Conservation (phyloP, 2,329 filamentous ascomycete species). For the Fusarium sp. region DNA sequence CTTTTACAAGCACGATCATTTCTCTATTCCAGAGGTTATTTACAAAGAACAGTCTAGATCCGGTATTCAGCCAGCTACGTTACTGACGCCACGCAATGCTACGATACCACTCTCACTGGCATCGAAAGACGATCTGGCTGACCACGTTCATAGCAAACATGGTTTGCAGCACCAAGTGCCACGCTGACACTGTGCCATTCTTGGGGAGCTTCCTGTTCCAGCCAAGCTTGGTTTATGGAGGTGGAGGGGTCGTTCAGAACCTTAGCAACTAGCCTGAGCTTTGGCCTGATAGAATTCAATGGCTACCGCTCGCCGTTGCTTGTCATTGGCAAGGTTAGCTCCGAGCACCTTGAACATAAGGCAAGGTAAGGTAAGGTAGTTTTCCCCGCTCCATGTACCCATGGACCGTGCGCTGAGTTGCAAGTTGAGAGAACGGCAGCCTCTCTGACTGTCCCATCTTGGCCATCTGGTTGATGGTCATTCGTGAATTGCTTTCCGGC, state of each 20-base stretch:
- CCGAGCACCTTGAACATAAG: constrained; percentile 10
- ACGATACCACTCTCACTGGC: constrained; percentile 14
- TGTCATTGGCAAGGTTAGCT: constrained; percentile 27
- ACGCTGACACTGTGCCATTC: constrained; percentile 36
- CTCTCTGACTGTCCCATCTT: constrained; percentile 38
- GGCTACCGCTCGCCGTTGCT: constrained; percentile 16
- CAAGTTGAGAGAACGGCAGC: constrained; percentile 20
- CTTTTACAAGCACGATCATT: neutral
- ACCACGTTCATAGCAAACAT: constrained; percentile 5
- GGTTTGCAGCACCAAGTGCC: neutral
- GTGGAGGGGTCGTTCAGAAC: constrained; percentile 18
- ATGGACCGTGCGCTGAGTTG: constrained; percentile 35
- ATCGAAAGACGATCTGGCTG: constrained; percentile 1
- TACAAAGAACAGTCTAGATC: neutral
- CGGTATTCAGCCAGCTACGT: neutral
- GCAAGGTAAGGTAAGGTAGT: neutral
- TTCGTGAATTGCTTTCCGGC: constrained; percentile 39
- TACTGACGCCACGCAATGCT: constrained; percentile 25
- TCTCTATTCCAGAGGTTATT: neutral
- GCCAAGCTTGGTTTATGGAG: constrained; percentile 22
- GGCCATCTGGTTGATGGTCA: constrained; percentile 39
- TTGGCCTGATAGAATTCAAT: constrained; percentile 5
- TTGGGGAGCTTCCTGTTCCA: constrained; percentile 40
- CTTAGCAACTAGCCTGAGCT: constrained; percentile 26
- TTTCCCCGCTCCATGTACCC: constrained; percentile 37